Evolutionary conservation across 768 basidiomycete genomes (phyloP), one percentile per base, ranked within the genome.

Genomic region (Termitomyces sp.): DNA sequence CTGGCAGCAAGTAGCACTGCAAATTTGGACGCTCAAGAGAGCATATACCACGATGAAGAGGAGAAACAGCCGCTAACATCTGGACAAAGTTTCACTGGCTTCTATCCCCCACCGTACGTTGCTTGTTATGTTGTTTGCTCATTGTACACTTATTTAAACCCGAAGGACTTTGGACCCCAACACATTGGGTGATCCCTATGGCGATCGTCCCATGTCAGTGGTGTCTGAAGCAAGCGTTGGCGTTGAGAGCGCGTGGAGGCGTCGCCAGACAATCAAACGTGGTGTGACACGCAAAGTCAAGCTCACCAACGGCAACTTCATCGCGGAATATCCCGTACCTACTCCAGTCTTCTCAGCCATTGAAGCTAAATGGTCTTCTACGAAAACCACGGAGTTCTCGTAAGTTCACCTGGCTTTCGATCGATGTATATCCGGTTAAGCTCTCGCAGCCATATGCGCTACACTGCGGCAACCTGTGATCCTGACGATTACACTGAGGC

Each of bases 281-380:
- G 79, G 93, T 60, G 92, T 94, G 26, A 95, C 93, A n/a, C 89
- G 92, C 67, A 92, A 89, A 70, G 90, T 98, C 77, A 91, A 92
- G 71, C 86, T 98, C 63, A 96, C 93, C 9, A 82, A 93, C 51
- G 95, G 95, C 59, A 91, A 95, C 68, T 96, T 94, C 75, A 90
- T 96, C 72, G 82, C 86, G 35, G 95, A 97, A 66, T 94, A 95
- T 69, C 77, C 85, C 7, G 94, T 95, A 1, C 94, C 94, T 2
- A 88, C 89, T 0, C 88, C 93, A 3, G 85, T 96, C 55, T 81
- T 78, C 67, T 88, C 86, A 59, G 93, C 93, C 23, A 86, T 93
- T 38, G 93, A 97, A 72, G 73, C 80, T 40, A 90, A 89, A 70
- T 95, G 86, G 77, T 74, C 83, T n/a, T 70, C 73, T 59, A 82